Percentiles rank a stretch among this genome's conserved stretches.
phyloP scores from a whole-genome alignment of 2,329 filamentous ascomycete species.

The Didymella segeticola region DNA sequence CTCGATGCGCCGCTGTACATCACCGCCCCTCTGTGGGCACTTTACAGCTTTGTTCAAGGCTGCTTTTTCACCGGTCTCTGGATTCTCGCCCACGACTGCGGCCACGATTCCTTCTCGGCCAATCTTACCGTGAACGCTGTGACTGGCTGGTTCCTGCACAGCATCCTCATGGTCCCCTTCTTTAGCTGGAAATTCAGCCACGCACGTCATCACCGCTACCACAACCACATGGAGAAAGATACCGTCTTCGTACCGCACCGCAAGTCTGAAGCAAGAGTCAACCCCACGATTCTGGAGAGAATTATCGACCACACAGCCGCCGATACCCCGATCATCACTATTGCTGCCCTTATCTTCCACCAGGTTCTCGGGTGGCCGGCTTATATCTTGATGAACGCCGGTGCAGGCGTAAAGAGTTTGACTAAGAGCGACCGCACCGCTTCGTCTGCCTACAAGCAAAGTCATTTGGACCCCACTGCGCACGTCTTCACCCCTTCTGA shows the following conservation, averaged over 20 bases:
- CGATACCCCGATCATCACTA: constrained; percentile 66
- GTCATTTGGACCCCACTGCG: constrained; percentile 28
- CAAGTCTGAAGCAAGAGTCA: constrained; percentile 17
- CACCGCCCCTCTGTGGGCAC: constrained; percentile 53
- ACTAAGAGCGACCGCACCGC: constrained; percentile 15
- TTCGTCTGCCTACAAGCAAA: constrained; percentile 26
- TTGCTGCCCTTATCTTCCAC: constrained; percentile 64
- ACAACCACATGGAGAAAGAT: constrained; percentile 72
- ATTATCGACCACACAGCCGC: constrained; percentile 55
- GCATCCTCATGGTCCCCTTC: constrained; percentile 70
- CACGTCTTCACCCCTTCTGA: constrained; percentile 26
- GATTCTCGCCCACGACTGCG: constrained; percentile 72
- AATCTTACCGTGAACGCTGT: constrained; percentile 64
- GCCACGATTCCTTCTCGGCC: constrained; percentile 71
- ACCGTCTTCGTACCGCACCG: constrained; percentile 48
- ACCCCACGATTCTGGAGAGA: constrained; percentile 20
- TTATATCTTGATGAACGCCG: constrained; percentile 66
- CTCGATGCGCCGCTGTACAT: constrained; percentile 24
- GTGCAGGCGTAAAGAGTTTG: constrained; percentile 29
- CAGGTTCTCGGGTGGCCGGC: constrained; percentile 70
- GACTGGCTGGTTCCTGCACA: constrained; percentile 71
- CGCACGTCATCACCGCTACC: constrained; percentile 72
- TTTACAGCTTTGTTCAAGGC: constrained; percentile 70
- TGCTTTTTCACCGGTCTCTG: constrained; percentile 72
- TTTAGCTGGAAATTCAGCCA: constrained; percentile 77